Evolutionary conservation across 371 early-diverging fungal species (phyloP).

Genomic region (Saksenaea oblongispora): DNA sequence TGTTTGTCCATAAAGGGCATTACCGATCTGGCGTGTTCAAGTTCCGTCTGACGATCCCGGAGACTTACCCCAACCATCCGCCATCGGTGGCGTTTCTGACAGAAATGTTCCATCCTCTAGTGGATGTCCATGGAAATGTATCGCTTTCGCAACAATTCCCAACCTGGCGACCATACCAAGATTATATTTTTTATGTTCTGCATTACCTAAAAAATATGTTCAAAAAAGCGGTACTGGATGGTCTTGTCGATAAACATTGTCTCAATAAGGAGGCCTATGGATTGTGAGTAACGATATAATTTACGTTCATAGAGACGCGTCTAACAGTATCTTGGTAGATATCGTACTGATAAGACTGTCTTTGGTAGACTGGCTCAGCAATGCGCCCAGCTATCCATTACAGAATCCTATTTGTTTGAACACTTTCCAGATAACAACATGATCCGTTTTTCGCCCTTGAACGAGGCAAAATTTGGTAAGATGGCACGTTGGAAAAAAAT

Average conservation of each 20-base stretch:
- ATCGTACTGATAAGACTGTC: slow-evolving; percentile 63
- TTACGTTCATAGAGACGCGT: neutral
- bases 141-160: slow-evolving; percentile 77
- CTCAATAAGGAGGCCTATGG: slow-evolving; percentile 74
- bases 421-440: slow-evolving; percentile 59
- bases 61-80: slow-evolving; percentile 79
- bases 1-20: slow-evolving; percentile 86
- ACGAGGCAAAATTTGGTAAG: slow-evolving; percentile 58
- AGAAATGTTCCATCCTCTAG: slow-evolving; percentile 95
- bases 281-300: slow-evolving; percentile 49
- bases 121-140: slow-evolving; percentile 72
- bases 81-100: slow-evolving; percentile 89
- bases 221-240: slow-evolving; percentile 71
- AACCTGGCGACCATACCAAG: slow-evolving; percentile 80
- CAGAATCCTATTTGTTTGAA: slow-evolving; percentile 71
- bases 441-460: slow-evolving; percentile 60
- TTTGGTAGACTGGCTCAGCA: slow-evolving; percentile 81
- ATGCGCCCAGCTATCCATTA: slow-evolving; percentile 77
- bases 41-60: slow-evolving; percentile 87
- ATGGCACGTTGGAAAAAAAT: neutral
- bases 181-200: slow-evolving; percentile 82
- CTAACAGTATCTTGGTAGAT: slow-evolving; percentile 27
- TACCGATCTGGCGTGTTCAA: slow-evolving; percentile 94
- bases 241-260: slow-evolving; percentile 70
- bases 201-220: slow-evolving; percentile 87